These are phyloP conservation scores for Lichtheimia corymbifera DNA, from an alignment of 371 early-diverging fungal genomes.

Conservation along the genomic window DNA sequence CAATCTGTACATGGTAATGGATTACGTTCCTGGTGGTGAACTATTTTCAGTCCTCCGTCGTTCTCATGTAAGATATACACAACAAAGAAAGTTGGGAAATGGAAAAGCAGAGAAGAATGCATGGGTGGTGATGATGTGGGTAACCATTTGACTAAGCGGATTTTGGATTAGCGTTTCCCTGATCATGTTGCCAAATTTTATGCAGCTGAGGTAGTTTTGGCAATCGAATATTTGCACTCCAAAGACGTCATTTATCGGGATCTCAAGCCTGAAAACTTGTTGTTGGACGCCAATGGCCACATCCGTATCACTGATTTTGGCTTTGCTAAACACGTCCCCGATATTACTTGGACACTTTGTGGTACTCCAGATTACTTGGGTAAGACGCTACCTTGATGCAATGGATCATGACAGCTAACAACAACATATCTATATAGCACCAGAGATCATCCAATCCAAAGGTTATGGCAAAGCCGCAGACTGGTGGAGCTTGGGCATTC, in stretches of 20 bases:
- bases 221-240: constrained; percentile 87
- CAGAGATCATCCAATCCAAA: constrained; percentile 95
- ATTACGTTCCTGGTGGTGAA: constrained; percentile 95
- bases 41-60: constrained; percentile 82
- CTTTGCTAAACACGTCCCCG: constrained; percentile 94
- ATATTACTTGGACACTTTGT: constrained; percentile 95
- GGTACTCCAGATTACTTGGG: constrained; percentile 97
- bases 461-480: constrained; percentile 97
- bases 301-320: constrained; percentile 99
- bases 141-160: background rate
- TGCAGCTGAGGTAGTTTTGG: constrained; percentile 70
- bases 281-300: constrained; percentile 89
- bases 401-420: background rate
- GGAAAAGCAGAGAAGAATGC: background rate
- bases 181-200: constrained; percentile 85
- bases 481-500: constrained; percentile 96
- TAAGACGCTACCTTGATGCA: background rate
- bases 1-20: constrained; percentile 94
- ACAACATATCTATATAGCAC: constrained; percentile 77
- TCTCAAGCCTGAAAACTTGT: constrained; percentile 93
- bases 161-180: constrained; percentile 66
- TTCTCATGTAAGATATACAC: constrained; percentile 46
- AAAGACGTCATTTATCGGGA: constrained; percentile 92
- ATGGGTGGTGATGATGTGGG: background rate
- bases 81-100: background rate